Evolutionary conservation across 2,329 filamentous ascomycete genomes (phyloP).

Genomic region (Fusarium nygamai): DNA sequence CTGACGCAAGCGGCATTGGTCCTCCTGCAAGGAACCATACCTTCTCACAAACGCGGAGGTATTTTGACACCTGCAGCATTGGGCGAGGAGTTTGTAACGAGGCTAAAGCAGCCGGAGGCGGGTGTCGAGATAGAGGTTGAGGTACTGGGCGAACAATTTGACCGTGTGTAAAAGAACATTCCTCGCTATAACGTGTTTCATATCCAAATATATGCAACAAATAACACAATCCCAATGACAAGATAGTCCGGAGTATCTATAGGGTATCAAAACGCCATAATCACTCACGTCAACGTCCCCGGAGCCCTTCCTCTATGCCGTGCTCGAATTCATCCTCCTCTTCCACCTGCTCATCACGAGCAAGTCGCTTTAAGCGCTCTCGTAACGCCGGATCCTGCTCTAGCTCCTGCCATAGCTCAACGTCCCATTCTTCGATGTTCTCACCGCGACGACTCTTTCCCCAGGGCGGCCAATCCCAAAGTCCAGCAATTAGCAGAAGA

Average conservation of each 20-base stretch:
- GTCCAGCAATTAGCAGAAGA: conserved; percentile 55
- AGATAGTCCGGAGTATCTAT: conserved; percentile 28
- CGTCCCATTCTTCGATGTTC: conserved; percentile 60
- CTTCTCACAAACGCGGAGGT: conserved; percentile 23
- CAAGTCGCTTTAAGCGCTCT: conserved; percentile 54
- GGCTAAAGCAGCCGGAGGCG: conserved; percentile 8
- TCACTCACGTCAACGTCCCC: conserved; percentile 15
- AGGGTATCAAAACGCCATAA: conserved; percentile 40
- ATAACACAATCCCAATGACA: background rate
- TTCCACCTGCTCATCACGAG: conserved; percentile 47
- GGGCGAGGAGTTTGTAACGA: conserved; percentile 20
- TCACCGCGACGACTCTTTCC: conserved; percentile 46
- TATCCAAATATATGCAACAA: conserved; percentile 9
- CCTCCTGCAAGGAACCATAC: conserved; percentile 20
- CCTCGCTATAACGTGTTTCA: conserved; percentile 13
- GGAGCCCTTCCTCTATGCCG: conserved; percentile 28
- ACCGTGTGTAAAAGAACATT: background rate
- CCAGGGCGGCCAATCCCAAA: conserved; percentile 61
- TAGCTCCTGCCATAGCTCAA: conserved; percentile 68
- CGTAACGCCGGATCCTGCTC: conserved; percentile 61
- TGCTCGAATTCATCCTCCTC: conserved; percentile 39
- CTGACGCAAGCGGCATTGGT: conserved; percentile 32
- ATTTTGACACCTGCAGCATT: conserved; percentile 34
- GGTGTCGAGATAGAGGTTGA: conserved; percentile 23
- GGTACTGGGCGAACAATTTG: background rate